These are phyloP conservation scores for Phytophthora boehmeriae DNA, from an alignment of 352 stramenopile species.

Conservation along the genomic window DNA sequence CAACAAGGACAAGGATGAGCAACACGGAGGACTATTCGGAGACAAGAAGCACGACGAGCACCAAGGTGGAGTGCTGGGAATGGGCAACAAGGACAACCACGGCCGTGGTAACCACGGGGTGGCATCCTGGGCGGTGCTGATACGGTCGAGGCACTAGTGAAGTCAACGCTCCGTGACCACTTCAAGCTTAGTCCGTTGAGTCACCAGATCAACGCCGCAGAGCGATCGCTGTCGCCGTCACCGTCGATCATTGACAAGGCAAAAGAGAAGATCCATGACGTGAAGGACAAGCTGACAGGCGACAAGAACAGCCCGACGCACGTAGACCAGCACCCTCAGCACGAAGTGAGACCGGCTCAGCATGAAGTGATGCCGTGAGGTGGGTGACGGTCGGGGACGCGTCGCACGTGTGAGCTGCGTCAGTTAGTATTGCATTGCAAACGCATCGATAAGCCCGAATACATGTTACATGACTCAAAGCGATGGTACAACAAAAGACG, in stretches of 20 bases:
- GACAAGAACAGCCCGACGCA: constrained; percentile 1
- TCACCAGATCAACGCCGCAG: not conserved
- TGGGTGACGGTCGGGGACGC: no score
- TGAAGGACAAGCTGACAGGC: constrained; percentile 3
- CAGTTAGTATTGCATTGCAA: no score
- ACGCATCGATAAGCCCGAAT: no score
- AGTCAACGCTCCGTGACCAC: not conserved
- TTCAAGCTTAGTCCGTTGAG: not conserved
- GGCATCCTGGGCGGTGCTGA: not conserved
- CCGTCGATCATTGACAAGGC: not conserved
- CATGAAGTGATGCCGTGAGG: no score
- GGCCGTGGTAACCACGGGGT: not conserved
- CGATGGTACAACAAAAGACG: no score
- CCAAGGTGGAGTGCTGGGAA: not conserved
- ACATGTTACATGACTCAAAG: no score
- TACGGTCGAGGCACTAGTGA: not conserved
- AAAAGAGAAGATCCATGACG: not conserved
- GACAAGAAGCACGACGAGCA: not conserved
- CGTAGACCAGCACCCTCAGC: not conserved
- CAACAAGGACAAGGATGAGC: not conserved
- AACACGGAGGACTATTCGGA: not conserved
- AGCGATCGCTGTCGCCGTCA: not conserved
- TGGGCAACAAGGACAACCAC: not conserved
- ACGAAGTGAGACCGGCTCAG: not conserved
- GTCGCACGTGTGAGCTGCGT: no score